Percentiles rank a stretch among this genome's conserved stretches.
phyloP scores from a whole-genome alignment of 768 basidiomycete species.

The Boletus vinaceobasis region DNA sequence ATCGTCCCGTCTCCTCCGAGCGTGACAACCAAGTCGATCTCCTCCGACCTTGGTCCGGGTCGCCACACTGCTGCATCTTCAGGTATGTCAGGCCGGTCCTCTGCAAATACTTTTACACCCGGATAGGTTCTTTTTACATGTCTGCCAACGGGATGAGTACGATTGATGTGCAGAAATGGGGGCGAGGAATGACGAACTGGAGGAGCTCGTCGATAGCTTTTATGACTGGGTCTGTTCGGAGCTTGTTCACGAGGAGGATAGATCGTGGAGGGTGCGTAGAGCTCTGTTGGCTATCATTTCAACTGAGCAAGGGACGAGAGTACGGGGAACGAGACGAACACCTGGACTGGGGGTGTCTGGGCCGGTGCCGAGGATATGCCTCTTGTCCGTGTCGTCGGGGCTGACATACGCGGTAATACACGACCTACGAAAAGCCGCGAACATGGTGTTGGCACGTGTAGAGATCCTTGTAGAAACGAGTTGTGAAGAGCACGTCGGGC shows the following conservation, averaged over 20 bases:
- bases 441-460: background rate
- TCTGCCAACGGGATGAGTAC: constrained; percentile 32
- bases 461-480: constrained; percentile 16
- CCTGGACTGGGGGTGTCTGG: constrained; percentile 7
- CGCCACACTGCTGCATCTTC: constrained; percentile 64
- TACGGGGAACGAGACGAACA: constrained; percentile 17
- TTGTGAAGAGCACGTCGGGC: constrained; percentile 22
- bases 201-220: constrained; percentile 74
- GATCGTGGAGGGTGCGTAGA: constrained; percentile 47
- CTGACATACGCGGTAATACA: background rate
- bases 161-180: background rate
- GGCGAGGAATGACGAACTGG: constrained; percentile 41
- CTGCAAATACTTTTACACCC: constrained; percentile 61
- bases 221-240: constrained; percentile 73
- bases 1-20: constrained; percentile 95
- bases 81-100: constrained; percentile 64
- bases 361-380: constrained; percentile 8
- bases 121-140: constrained; percentile 58
- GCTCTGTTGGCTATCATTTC: constrained; percentile 23
- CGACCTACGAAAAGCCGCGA: constrained; percentile 1
- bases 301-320: constrained; percentile 22
- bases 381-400: constrained; percentile 6
- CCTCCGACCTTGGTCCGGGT: constrained; percentile 48
- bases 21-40: constrained; percentile 85
- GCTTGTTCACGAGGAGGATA: constrained; percentile 77